Percentiles rank a stretch among this genome's conserved stretches.
These are phyloP conservation scores for Phytophthora boehmeriae DNA, from an alignment of 352 stramenopile genomes.

Conservation along the genomic window DNA sequence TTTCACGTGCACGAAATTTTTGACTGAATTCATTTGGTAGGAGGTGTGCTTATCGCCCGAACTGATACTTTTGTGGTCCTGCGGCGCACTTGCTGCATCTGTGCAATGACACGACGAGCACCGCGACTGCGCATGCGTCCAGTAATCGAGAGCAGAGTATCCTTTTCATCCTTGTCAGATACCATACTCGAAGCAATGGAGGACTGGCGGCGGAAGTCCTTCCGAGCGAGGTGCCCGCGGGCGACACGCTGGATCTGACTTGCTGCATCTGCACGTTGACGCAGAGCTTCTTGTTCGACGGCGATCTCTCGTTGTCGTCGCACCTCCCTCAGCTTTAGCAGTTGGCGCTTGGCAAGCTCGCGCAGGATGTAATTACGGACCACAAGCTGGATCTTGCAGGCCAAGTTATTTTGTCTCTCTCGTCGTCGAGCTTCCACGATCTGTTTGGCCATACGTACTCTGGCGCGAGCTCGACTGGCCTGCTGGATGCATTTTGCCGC, in stretches of 20 bases:
- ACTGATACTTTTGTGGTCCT: conserved; percentile 49
- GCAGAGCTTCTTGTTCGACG: conserved; percentile 22
- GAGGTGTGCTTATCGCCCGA: conserved; percentile 24
- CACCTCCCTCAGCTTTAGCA: conserved; percentile 30
- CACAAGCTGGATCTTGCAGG: conserved; percentile 48
- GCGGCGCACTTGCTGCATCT: conserved; percentile 40
- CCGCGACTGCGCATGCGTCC: conserved; percentile 30
- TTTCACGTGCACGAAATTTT: background rate
- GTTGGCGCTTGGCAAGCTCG: conserved; percentile 33
- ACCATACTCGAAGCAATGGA: conserved; percentile 38
- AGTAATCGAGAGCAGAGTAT: conserved; percentile 28
- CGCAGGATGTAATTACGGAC: conserved; percentile 38
- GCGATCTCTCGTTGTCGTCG: conserved; percentile 25
- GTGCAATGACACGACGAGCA: conserved; percentile 31
- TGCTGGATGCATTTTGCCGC: conserved; percentile 59
- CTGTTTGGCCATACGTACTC: conserved; percentile 49
- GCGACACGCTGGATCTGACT: conserved; percentile 54
- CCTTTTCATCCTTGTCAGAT: conserved; percentile 39
- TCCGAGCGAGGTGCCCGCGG: conserved; percentile 39
- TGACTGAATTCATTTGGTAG: conserved; percentile 20
- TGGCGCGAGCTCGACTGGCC: conserved; percentile 38
- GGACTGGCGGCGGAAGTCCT: conserved; percentile 37
- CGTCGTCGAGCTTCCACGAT: conserved; percentile 39
- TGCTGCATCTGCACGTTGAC: conserved; percentile 33
- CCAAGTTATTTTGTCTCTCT: conserved; percentile 40